Evolutionary conservation across 768 basidiomycete genomes (phyloP).

Genomic region (Sistotremastrum niveocremeum): DNA sequence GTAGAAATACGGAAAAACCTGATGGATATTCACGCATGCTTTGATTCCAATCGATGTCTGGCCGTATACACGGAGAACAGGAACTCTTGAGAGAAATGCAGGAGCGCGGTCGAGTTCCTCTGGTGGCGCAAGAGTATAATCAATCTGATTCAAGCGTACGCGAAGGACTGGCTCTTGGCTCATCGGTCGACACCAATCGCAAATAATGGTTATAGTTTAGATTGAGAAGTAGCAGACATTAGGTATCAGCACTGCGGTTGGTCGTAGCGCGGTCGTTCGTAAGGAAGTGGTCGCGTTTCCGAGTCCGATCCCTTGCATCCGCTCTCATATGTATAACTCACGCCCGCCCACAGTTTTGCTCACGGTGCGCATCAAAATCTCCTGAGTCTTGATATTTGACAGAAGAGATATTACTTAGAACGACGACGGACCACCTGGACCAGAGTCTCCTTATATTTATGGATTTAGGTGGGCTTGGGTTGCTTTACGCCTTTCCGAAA

Average conservation of each 20-base stretch:
- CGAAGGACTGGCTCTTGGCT: conserved; percentile 14
- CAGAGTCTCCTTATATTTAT: conserved; percentile 63
- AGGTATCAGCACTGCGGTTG: too few relatives aligned
- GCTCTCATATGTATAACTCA: too few relatives aligned
- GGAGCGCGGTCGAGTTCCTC: conserved; percentile 50
- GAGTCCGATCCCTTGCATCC: too few relatives aligned
- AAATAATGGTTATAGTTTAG: too few relatives aligned
- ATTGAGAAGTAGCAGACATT: too few relatives aligned
- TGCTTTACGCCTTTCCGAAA: background rate
- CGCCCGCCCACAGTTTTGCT: too few relatives aligned
- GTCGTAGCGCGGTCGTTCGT: too few relatives aligned
- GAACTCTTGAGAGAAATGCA: conserved; percentile 42
- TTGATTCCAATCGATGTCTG: conserved; percentile 62
- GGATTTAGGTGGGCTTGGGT: conserved; percentile 43
- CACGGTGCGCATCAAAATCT: too few relatives aligned
- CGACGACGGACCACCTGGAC: conserved; percentile 70
- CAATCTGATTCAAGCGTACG: conserved; percentile 44
- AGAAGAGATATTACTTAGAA: conserved; percentile 30
- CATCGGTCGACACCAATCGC: too few relatives aligned
- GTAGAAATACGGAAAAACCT: conserved; percentile 89
- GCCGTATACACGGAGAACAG: conserved; percentile 80
- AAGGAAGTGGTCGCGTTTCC: too few relatives aligned
- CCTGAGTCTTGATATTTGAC: too few relatives aligned
- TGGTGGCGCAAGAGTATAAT: conserved; percentile 43
- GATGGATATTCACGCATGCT: conserved; percentile 83